phyloP scores from a whole-genome alignment of 139 green algal genomes.

The Chlorella vulgaris region DNA sequence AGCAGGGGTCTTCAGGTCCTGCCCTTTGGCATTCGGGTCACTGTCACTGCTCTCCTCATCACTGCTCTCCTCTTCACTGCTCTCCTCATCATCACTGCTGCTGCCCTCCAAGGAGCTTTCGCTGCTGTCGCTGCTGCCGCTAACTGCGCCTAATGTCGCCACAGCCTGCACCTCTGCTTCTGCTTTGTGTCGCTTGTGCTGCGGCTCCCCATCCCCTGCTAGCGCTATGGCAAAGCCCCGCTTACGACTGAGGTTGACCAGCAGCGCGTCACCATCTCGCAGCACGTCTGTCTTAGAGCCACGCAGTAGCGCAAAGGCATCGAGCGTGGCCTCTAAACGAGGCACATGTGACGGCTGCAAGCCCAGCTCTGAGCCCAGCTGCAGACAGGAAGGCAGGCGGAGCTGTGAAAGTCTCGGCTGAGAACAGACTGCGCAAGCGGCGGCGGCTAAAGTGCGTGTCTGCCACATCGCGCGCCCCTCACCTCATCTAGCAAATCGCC shows the following conservation, averaged over 20 bases:
- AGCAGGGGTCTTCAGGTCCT: background rate
- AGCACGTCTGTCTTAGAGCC: conserved; percentile 19
- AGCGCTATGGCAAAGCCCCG: background rate
- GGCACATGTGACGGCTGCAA: background rate
- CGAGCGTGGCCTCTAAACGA: background rate
- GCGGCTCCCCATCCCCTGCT: background rate
- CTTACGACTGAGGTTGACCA: conserved; percentile 7
- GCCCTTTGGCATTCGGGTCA: background rate
- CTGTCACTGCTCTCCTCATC: background rate
- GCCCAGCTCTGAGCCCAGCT: background rate
- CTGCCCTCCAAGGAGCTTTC: background rate
- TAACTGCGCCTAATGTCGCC: background rate
- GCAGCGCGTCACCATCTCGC: conserved; percentile 26
- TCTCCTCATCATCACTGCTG: background rate
- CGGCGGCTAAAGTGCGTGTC: background rate
- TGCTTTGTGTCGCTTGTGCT: background rate
- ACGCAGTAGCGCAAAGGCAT: conserved; percentile 1
- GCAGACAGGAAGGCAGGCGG: background rate
- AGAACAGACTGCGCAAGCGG: too few relatives aligned
- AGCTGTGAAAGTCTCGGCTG: too few relatives aligned
- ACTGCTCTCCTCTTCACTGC: background rate
- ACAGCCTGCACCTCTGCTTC: too few relatives aligned
- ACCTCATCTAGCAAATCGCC: conserved; percentile 4
- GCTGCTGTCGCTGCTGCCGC: background rate
- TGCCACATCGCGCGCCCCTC: background rate